Conservation (phyloP, 352 stramenopile species). For the Globisporangium paddicum region DNA sequence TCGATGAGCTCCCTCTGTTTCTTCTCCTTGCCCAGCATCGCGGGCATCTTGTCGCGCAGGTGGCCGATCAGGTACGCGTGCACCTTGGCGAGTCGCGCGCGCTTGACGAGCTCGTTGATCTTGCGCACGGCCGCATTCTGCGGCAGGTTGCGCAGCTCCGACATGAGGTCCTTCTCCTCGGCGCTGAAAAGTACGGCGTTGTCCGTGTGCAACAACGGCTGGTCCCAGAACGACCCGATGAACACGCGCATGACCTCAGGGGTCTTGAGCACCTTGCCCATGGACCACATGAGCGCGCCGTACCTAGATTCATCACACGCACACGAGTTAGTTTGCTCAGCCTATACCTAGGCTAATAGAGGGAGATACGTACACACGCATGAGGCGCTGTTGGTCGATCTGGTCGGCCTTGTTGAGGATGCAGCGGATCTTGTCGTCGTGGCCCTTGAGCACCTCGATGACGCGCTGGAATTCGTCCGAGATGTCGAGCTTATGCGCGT, state of each 20-base stretch:
- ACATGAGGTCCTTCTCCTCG: conserved; percentile 97
- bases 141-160: conserved; percentile 93
- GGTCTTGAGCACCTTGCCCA: conserved; percentile 97
- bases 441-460: conserved; percentile 94
- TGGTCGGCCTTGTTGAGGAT: conserved; percentile 99
- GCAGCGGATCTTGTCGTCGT: conserved; percentile 98
- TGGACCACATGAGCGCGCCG: conserved; percentile 97
- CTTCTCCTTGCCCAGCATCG: conserved; percentile 96
- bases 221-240: conserved; percentile 97
- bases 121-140: conserved; percentile 95
- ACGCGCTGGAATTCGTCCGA: conserved; percentile 98
- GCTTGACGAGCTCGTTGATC: conserved; percentile 95
- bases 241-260: conserved; percentile 98
- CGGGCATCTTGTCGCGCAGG: conserved; percentile 95
- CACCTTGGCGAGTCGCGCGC: conserved; percentile 92
- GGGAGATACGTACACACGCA: conserved; percentile 81
- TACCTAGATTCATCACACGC: conserved; percentile 60
- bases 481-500: conserved; percentile 99
- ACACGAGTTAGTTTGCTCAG: neutral
- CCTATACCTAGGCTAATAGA: neutral
- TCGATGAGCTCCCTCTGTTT: conserved; percentile 95
- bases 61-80: conserved; percentile 98
- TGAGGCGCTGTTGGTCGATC: conserved; percentile 96
- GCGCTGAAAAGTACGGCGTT: conserved; percentile 94
- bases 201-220: conserved; percentile 83